Percentiles rank a stretch among this genome's conserved stretches.
Evolutionary conservation across 163 green algal species (phyloP).

Genomic region (Trebouxia gelatinosa): DNA sequence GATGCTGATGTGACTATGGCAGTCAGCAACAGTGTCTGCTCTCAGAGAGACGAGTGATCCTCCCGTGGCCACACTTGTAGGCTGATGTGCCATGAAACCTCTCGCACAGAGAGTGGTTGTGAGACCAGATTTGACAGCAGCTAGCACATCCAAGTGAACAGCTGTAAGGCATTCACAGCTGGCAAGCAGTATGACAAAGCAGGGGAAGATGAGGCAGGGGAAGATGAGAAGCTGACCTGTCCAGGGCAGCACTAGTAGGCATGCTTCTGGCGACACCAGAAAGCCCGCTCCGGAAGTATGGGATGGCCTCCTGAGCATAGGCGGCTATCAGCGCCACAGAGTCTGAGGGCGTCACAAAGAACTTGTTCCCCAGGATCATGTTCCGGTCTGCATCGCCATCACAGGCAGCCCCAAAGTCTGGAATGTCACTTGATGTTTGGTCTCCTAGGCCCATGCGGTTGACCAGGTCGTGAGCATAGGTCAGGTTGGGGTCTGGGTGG

Average conservation of each 20-base stretch:
- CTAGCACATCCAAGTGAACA: no score
- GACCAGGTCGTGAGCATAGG: slow-evolving; percentile 96
- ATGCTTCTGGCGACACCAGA: slow-evolving; percentile 94
- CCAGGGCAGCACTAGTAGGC: slow-evolving; percentile 91
- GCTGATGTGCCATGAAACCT: no score
- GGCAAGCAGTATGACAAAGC: no score
- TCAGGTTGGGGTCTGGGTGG: slow-evolving; percentile 99
- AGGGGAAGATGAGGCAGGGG: no score
- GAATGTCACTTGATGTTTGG: slow-evolving; percentile 35
- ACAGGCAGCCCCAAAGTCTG: slow-evolving; percentile 86
- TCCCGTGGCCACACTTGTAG: no score
- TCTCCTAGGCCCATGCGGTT: slow-evolving; percentile 18
- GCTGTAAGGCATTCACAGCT: no score
- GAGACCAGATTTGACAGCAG: no score
- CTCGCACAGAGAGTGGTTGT: no score
- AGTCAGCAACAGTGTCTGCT: no score
- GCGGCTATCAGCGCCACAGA: slow-evolving; percentile 97
- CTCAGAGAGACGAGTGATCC: no score
- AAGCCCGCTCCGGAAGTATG: slow-evolving; percentile 92
- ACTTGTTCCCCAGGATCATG: slow-evolving; percentile 97
- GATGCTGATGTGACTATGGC: no score
- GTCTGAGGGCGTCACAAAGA: slow-evolving; percentile 97
- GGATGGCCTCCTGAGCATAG: slow-evolving; percentile 91
- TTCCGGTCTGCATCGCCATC: slow-evolving; percentile 99
- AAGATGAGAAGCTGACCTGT: slow-evolving; percentile 58